Base-by-base conservation (phyloP, 2,329 filamentous ascomycete species). In the Neoascochyta sp. region DNA sequence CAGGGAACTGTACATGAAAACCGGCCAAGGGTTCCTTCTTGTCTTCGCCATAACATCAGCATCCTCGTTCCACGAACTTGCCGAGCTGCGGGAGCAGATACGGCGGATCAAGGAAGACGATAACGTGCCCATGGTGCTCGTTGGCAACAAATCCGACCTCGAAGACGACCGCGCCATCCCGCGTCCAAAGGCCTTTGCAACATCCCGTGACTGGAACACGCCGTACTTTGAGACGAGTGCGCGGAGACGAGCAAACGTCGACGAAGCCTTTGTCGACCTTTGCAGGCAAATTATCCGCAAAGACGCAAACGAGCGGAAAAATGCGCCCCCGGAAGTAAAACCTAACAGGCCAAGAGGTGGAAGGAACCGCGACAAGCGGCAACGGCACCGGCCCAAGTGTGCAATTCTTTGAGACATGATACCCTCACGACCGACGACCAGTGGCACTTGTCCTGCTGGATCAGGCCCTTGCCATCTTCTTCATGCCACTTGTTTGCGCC, bases 191-290 rank as follows among this genome's bases (percentile, higher is more conserved):
- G 88, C 86, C 4, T 94, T 94, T 57, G 76, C 82, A 17, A 76
- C 93, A 42, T 88, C 85, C n/a, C 86, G 92, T 56, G 76, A 76
- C 54, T 95, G 88, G 88, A 80, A 81, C 49, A 85, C 85, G 19
- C 88, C 88, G 1, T 95, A 94, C 62, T 95, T 94, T 57, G 88
- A 95, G 67, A 83, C 88, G 19, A 90, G 84, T 42, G 88, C 88
- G 28, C 74, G 88, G 43, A 80, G 85, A 49, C 74, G 82, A 54
- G 85, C 83, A 42, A 95, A 95, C 50, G 88, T 95, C 10, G 86
- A 94, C 49, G 88, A 94, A 60, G 86, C 89, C 25, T 95, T 94
- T 63, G 68, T 86, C 45, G 85, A 92, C 60, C 74, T 93, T 33
- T 90, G 85, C 56, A 76, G 85, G 38, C 86, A 92, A 62, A 87